Evolutionary conservation across 768 basidiomycete genomes (phyloP).

Genomic region (Boletus subparvulus): DNA sequence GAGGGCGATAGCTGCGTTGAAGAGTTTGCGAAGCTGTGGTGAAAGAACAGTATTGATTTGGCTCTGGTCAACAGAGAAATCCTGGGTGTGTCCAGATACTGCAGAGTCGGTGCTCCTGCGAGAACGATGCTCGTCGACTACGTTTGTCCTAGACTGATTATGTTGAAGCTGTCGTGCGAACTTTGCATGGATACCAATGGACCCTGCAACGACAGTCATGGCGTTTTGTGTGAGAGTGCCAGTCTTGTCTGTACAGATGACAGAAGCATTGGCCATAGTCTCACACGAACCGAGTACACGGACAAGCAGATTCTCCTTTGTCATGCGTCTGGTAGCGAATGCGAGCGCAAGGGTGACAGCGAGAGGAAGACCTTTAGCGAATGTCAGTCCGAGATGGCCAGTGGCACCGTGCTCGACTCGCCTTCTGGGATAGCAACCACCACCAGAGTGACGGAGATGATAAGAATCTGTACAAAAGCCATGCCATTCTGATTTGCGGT

Average conservation of each 20-base stretch:
- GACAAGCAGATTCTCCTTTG: conserved; percentile 89
- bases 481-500: conserved; percentile 83
- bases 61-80: conserved; percentile 85
- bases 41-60: conserved; percentile 66
- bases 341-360: conserved; percentile 96
- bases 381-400: background rate
- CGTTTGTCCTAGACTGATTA: conserved; percentile 71
- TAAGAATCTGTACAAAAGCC: conserved; percentile 87
- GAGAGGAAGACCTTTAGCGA: conserved; percentile 72
- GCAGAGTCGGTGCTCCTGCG: conserved; percentile 33
- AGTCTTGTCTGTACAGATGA: conserved; percentile 95
- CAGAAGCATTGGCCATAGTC: conserved; percentile 97
- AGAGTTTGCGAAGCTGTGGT: conserved; percentile 56
- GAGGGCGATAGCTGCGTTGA: conserved; percentile 85
- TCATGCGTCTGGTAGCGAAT: conserved; percentile 99
- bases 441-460: conserved; percentile 91
- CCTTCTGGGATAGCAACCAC: conserved; percentile 90
- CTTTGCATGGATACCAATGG: conserved; percentile 91
- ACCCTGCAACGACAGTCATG: conserved; percentile 97
- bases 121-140: conserved; percentile 47
- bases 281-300: conserved; percentile 96
- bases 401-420: conserved; percentile 15
- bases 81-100: conserved; percentile 47
- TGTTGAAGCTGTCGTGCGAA: conserved; percentile 80
- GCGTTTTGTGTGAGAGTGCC: conserved; percentile 94